Evolutionary conservation across 2,329 filamentous ascomycete species (phyloP), one percentile per base, ranked within the genome.

Genomic region (Cladosporium colombiae): DNA sequence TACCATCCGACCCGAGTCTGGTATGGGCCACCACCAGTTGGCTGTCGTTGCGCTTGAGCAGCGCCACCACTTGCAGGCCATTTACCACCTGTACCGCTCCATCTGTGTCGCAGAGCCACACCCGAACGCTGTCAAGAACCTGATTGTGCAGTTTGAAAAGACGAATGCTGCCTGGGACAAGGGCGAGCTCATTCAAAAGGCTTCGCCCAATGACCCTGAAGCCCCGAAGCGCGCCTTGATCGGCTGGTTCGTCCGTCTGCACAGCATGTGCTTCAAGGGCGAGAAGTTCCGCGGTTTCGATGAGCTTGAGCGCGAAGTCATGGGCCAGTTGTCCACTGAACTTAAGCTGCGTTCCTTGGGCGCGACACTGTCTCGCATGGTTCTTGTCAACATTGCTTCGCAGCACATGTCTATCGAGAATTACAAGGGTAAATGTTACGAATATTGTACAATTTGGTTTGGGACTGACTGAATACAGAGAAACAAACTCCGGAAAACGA

Each of bases 61-160:
- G 72, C 86, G 85, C 66, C 90, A 94, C 70, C 91, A 96, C 75
- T 85, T 98, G 60, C 88, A 92, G 68, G 89, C 92, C 11, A 89
- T 96, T 33, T 98, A 97, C 78, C 89, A 97, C 77, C 87, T 98
- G 49, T 95, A 97, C 75, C 89, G 93, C 68, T 89, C 93, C 18
- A 84, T 95, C 70, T 88, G 89, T 10, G 89, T 92, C 35, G 84
- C 88, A 62, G 83, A 89, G 49, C 92, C 93, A 5, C 89, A 95
- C 74, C 89, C 90, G 0, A 85, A 89, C 55, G 93, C 92, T 3
- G 83, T 85, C 65, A 81, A 83, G 21, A 98, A 98, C 73, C 83
- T 99, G 58, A 89, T 91, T 72, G 83, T 89, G 63, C 91, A 95
- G 75, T 93, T 97, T 75, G 86, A 85, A 72, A 90, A 89, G 72